phyloP scores from a whole-genome alignment of 2,329 filamentous ascomycete genomes.

The Fusarium tuaranense region DNA sequence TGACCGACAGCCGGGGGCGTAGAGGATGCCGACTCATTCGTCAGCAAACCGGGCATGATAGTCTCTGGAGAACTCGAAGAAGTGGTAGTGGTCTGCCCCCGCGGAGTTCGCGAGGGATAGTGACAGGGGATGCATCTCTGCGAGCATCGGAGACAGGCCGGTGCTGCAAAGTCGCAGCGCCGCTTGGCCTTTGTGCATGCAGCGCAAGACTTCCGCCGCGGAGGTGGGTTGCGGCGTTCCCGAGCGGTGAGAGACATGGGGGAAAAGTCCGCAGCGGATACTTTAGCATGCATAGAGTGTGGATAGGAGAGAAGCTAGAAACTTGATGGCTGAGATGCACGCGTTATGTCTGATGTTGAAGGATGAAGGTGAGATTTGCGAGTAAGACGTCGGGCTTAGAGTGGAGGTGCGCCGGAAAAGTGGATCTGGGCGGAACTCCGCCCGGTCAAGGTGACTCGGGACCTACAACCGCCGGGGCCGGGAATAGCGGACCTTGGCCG shows the following conservation, averaged over 20 bases:
- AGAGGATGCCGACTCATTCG: conserved; percentile 12
- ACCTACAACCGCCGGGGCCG: neutral
- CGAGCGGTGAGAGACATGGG: conserved; percentile 47
- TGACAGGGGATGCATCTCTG: conserved; percentile 60
- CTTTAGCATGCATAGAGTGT: neutral
- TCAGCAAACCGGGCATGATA: conserved; percentile 20
- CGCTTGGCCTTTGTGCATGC: conserved; percentile 69
- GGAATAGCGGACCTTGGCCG: conserved; percentile 22
- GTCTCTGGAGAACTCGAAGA: conserved; percentile 7
- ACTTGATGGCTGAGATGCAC: neutral
- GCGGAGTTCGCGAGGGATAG: conserved; percentile 51
- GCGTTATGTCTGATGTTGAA: neutral
- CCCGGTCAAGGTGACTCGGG: conserved; percentile 16
- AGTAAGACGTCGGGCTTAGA: neutral
- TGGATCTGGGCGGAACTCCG: conserved; percentile 46
- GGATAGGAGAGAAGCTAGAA: neutral
- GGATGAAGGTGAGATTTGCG: neutral
- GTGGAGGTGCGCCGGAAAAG: conserved; percentile 29
- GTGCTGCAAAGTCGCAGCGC: conserved; percentile 64
- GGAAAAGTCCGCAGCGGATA: neutral
- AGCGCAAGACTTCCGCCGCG: conserved; percentile 66
- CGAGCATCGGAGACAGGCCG: conserved; percentile 64
- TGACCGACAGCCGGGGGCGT: conserved; percentile 1
- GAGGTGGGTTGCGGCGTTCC: conserved; percentile 59
- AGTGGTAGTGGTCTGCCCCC: neutral